phyloP scores from a whole-genome alignment of 208 protist species.

The Lotmaria passim region DNA sequence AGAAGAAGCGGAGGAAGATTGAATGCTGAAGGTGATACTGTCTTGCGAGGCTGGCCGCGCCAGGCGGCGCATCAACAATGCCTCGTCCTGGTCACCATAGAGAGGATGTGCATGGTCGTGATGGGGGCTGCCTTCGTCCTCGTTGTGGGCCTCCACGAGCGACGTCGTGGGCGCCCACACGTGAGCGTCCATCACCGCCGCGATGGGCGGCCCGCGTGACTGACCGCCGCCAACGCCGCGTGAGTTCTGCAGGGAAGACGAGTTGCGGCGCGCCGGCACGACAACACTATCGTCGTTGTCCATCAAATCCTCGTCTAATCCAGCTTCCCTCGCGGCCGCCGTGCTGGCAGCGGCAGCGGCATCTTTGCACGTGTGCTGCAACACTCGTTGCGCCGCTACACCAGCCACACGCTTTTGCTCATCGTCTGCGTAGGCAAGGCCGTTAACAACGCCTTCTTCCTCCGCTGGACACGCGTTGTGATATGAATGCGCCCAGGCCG shows the following conservation, averaged over 20 bases:
- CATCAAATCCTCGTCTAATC: slow-evolving; percentile 2
- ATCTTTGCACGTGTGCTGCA: no score
- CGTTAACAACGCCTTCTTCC: no score
- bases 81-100: neutral
- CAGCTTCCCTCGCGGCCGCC: neutral
- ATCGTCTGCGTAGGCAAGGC: no score
- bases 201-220: slow-evolving; percentile 18
- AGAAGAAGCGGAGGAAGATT: slow-evolving; percentile 2
- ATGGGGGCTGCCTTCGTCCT: neutral
- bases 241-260: neutral
- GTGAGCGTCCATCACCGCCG: slow-evolving; percentile 5
- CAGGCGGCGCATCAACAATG: neutral
- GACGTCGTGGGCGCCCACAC: neutral
- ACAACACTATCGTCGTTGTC: neutral
- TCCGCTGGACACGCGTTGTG: no score
- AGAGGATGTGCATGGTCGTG: neutral
- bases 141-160: neutral
- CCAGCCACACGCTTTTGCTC: no score
- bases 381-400: neutral
- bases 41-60: slow-evolving; percentile 1
- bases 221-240: neutral
- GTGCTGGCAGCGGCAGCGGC: neutral
- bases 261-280: neutral
- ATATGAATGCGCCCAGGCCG: no score
- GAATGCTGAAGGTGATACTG: slow-evolving; percentile 19